Conservation (phyloP, 148 eudicot genomes). For the Vaccinium vitisidaea region DNA sequence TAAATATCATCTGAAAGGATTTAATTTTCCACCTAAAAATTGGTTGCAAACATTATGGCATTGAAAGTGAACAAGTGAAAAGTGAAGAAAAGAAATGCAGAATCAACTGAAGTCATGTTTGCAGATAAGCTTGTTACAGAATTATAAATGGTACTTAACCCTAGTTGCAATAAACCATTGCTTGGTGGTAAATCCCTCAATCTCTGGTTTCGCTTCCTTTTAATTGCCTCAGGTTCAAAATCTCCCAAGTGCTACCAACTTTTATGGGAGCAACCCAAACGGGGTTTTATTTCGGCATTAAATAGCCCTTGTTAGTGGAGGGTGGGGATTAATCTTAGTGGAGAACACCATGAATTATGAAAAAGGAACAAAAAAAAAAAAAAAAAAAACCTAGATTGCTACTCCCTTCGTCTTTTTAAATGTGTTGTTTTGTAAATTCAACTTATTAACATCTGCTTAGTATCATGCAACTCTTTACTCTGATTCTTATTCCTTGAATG, state of each 20-base stretch:
- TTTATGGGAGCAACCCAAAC: not conserved
- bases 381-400: not conserved
- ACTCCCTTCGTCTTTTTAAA: no score
- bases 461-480: not conserved
- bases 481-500: not conserved
- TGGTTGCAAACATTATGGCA: not conserved
- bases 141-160: not conserved
- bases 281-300: no score
- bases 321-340: not conserved
- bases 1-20: not conserved
- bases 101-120: not conserved
- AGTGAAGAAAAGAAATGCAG: not conserved
- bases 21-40: not conserved
- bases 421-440: no score
- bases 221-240: not conserved
- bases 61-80: not conserved
- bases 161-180: not conserved
- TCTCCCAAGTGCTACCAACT: not conserved
- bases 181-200: not conserved
- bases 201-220: not conserved
- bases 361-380: not conserved
- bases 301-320: not conserved
- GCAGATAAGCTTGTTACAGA: not conserved
- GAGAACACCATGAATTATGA: not conserved
- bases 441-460: no score